phyloP scores from a whole-genome alignment of 2,329 filamentous ascomycete species.

The Colletotrichum sp. region DNA sequence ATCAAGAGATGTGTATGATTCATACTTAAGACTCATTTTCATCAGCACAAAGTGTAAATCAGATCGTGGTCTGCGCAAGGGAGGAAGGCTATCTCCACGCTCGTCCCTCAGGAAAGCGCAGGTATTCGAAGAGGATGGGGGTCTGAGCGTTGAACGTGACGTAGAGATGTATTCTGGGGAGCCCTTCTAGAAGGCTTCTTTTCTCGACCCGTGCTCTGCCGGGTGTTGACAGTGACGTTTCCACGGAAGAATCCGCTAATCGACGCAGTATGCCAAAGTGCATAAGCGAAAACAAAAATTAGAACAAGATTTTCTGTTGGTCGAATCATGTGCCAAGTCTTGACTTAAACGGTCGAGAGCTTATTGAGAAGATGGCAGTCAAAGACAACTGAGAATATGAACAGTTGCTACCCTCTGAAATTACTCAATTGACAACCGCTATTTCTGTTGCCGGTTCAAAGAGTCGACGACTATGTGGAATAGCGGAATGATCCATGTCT shows the following conservation, averaged over 20 bases:
- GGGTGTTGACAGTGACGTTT: accelerated
- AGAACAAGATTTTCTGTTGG: not conserved
- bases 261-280: not conserved
- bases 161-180: not conserved
- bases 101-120: not conserved
- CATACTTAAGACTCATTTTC: not conserved
- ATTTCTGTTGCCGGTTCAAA: not conserved
- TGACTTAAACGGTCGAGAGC: not conserved
- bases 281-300: not conserved
- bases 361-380: not conserved
- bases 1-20: not conserved
- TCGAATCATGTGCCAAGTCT: not conserved
- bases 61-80: not conserved
- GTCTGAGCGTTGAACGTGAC: not conserved
- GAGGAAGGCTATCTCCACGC: not conserved
- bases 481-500: not conserved
- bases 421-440: not conserved
- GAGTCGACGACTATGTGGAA: not conserved
- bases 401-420: not conserved
- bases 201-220: not conserved
- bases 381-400: not conserved
- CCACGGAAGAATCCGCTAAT: not conserved
- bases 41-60: not conserved
- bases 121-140: not conserved
- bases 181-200: not conserved